Evolutionary conservation across 768 basidiomycete genomes (phyloP).

Genomic region (Hygrophoropsis aurantiaca): DNA sequence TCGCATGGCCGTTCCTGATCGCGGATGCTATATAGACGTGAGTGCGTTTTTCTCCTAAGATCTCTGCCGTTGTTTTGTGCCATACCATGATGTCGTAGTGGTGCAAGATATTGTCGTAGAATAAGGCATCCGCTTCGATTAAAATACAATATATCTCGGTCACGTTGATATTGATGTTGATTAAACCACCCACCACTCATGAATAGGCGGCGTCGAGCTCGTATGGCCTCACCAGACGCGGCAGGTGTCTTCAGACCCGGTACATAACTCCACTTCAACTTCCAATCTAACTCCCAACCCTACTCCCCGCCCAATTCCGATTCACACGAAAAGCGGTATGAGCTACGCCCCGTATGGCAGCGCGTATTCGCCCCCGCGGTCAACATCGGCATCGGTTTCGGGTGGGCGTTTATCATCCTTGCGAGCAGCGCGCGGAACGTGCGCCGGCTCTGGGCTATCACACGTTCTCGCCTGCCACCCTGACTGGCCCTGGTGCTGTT

Average conservation of each 20-base stretch:
- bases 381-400: slow-evolving; percentile 27
- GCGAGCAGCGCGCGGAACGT: slow-evolving; percentile 25
- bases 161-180: not conserved
- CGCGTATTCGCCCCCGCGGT: slow-evolving; percentile 26
- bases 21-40: slow-evolving; percentile 30
- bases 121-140: slow-evolving; percentile 12
- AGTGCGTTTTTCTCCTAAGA: slow-evolving; percentile 6
- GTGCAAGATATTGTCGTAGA: no score
- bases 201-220: not conserved
- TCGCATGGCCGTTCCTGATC: slow-evolving; percentile 27
- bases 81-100: no score
- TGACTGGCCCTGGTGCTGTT: no score
- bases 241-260: not conserved
- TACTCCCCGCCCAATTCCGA: not conserved
- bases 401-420: slow-evolving; percentile 26
- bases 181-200: no score
- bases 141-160: no score
- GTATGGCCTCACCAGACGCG: not conserved
- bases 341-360: slow-evolving; percentile 29
- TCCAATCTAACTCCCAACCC: no score
- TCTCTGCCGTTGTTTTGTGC: not conserved
- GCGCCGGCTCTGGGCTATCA: slow-evolving; percentile 31
- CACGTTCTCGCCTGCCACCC: slow-evolving; percentile 24
- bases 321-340: slow-evolving; percentile 5
- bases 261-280: no score